phyloP scores from a whole-genome alignment of 2,329 filamentous ascomycete genomes.

The Fusarium irregulare region DNA sequence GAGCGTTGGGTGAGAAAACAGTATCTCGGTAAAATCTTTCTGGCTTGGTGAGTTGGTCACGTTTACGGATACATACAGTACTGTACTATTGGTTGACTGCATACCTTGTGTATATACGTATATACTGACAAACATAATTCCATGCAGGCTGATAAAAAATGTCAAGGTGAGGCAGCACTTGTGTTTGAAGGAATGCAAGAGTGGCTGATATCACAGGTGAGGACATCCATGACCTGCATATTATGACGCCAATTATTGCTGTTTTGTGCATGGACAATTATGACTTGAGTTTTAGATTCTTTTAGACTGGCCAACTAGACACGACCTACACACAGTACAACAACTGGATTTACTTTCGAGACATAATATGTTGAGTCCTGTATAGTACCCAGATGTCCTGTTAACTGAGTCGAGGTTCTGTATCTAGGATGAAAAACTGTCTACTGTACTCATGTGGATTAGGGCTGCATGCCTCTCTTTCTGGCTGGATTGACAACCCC shows the following conservation, averaged over 20 bases:
- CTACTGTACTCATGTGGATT: constrained; percentile 23
- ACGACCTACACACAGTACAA: background rate
- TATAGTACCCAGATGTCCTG: background rate
- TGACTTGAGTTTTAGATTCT: background rate
- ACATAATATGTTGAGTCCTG: background rate
- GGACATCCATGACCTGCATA: background rate
- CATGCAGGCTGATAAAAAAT: background rate
- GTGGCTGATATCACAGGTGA: background rate
- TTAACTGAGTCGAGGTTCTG: background rate
- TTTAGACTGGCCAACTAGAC: background rate
- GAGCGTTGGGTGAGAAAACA: background rate
- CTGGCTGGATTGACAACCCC: constrained; percentile 30
- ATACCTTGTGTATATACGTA: background rate
- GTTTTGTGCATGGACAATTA: background rate
- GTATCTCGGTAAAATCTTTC: background rate
- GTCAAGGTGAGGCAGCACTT: background rate
- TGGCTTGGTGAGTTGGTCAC: background rate
- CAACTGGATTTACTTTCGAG: background rate
- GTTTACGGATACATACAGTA: background rate
- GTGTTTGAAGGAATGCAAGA: constrained; percentile 3
- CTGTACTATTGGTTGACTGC: background rate
- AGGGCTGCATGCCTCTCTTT: constrained; percentile 34
- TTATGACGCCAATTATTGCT: background rate
- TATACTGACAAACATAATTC: background rate
- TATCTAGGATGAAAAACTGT: constrained; percentile 13